phyloP scores from a whole-genome alignment of 345 rosid genomes.

The Microthlaspi erraticum region DNA sequence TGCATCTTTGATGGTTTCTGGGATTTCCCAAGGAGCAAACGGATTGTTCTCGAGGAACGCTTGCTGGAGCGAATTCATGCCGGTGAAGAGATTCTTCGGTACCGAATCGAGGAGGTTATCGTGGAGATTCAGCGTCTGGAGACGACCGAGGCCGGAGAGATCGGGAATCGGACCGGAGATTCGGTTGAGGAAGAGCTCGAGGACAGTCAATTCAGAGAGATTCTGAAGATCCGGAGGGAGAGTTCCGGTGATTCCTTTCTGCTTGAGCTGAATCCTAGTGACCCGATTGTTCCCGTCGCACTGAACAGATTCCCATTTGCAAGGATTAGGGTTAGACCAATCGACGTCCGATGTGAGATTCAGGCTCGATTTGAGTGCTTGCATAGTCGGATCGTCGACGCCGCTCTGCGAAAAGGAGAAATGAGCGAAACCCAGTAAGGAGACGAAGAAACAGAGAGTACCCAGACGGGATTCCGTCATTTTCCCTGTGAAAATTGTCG shows the following conservation, averaged over 20 bases:
- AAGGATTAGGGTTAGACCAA: constrained; percentile 74
- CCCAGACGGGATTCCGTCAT: constrained; percentile 47
- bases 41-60: constrained; percentile 56
- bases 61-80: constrained; percentile 51
- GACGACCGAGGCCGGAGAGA: constrained; percentile 52
- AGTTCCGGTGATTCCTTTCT: constrained; percentile 47
- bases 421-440: not conserved
- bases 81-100: constrained; percentile 64
- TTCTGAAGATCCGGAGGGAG: constrained; percentile 63
- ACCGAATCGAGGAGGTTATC: constrained; percentile 55
- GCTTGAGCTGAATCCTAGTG: constrained; percentile 62
- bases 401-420: constrained; percentile 35
- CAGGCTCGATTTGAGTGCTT: constrained; percentile 45
- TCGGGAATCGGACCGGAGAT: constrained; percentile 61
- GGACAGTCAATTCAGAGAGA: constrained; percentile 47
- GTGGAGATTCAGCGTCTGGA: constrained; percentile 48
- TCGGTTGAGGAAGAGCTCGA: constrained; percentile 61
- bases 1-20: constrained; percentile 53
- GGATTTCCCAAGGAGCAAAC: constrained; percentile 59
- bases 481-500: not conserved
- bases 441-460: constrained; percentile 39
- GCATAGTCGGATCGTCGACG: constrained; percentile 42
- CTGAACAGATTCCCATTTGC: constrained; percentile 54
- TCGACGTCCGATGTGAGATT: constrained; percentile 48
- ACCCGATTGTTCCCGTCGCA: constrained; percentile 52